Evolutionary conservation across 352 stramenopile species (phyloP).

Genomic region (Phytopythium sindhum): DNA sequence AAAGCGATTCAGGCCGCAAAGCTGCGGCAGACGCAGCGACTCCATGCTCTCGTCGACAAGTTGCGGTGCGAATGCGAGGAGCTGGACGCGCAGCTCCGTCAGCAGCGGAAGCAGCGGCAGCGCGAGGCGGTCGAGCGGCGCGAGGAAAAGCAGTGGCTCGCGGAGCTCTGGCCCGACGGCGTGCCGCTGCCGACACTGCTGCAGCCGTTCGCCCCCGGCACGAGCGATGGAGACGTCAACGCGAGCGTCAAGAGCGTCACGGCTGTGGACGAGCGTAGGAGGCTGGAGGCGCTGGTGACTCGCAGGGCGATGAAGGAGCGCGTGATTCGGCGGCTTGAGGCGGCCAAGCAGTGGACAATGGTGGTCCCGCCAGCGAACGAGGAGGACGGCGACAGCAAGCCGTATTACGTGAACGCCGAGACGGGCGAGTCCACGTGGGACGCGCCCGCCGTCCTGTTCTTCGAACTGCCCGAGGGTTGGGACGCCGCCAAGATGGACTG

Average conservation of each 20-base stretch:
- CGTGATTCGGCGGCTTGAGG: conserved; percentile 36
- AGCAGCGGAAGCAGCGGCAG: conserved; percentile 16
- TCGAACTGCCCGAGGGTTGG: conserved; percentile 55
- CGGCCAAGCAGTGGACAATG: conserved; percentile 46
- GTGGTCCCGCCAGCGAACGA: conserved; percentile 23
- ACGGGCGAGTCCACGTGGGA: conserved; percentile 64
- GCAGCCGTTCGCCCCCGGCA: conserved; percentile 15
- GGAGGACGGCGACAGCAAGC: conserved; percentile 21
- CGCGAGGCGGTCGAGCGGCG: conserved; percentile 41
- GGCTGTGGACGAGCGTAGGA: conserved; percentile 18
- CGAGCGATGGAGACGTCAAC: not conserved
- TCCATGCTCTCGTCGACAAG: not conserved
- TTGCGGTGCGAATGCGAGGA: not conserved
- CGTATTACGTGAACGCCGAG: conserved; percentile 53
- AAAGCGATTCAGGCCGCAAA: not conserved
- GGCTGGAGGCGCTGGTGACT: conserved; percentile 36
- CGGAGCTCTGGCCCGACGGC: conserved; percentile 53
- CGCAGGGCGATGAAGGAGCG: conserved; percentile 35
- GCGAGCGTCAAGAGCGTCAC: conserved; percentile 24
- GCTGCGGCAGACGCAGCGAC: not conserved
- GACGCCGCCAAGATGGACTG: conserved; percentile 52
- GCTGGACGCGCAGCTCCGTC: not conserved
- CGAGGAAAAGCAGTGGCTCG: conserved; percentile 66
- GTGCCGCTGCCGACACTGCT: conserved; percentile 60
- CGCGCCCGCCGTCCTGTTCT: conserved; percentile 47